A percentile compares a stretch with the other conserved stretches of the same genome.
Evolutionary conservation across 2,329 filamentous ascomycete genomes (phyloP).

Genomic region (Talaromyces sp.): DNA sequence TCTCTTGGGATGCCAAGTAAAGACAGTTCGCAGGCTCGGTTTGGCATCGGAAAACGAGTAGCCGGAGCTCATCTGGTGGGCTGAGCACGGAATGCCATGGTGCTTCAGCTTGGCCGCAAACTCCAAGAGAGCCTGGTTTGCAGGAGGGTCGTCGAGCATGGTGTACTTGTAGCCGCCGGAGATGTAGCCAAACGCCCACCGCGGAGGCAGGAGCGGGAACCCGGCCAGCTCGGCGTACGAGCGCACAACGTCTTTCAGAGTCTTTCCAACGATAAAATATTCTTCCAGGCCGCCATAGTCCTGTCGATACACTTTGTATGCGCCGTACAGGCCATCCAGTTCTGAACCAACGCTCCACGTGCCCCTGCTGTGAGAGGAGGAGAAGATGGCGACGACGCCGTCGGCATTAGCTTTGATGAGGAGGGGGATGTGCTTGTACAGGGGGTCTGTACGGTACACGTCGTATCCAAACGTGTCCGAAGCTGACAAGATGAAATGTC

Average conservation of each 20-base stretch:
- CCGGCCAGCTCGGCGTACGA: constrained; percentile 64
- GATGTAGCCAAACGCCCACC: constrained; percentile 69
- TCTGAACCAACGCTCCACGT: constrained; percentile 64
- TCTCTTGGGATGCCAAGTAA: constrained; percentile 65
- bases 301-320: constrained; percentile 69
- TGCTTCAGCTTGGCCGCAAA: constrained; percentile 58
- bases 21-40: constrained; percentile 66
- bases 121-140: constrained; percentile 52
- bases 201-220: constrained; percentile 61
- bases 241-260: constrained; percentile 59
- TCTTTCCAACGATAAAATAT: constrained; percentile 63
- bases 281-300: constrained; percentile 67
- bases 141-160: constrained; percentile 52
- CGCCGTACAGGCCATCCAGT: constrained; percentile 71
- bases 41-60: constrained; percentile 63
- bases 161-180: constrained; percentile 62
- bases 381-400: constrained; percentile 64
- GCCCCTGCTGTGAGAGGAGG: constrained; percentile 59
- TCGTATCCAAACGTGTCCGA: constrained; percentile 72
- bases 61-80: constrained; percentile 67
- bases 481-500: constrained; percentile 61
- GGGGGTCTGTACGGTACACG: constrained; percentile 62
- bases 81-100: constrained; percentile 64
- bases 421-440: constrained; percentile 72
- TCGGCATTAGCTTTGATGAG: constrained; percentile 62